phyloP scores from a whole-genome alignment of 768 basidiomycete genomes.

The Collybia sp. region DNA sequence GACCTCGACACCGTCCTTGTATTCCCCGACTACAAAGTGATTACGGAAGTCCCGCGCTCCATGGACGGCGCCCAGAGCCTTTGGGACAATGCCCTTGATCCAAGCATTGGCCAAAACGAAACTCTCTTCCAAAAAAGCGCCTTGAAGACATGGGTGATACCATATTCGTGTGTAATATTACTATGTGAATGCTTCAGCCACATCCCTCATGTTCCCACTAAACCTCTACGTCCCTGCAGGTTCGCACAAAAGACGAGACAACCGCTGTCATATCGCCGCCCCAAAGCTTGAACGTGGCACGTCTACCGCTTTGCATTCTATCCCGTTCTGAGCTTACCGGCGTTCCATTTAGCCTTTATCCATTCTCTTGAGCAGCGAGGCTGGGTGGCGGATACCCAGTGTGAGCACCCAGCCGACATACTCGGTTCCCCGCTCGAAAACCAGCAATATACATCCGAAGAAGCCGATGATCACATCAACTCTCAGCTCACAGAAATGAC shows the following conservation, averaged over 20 bases:
- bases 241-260: slow-evolving; percentile 91
- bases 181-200: slow-evolving; percentile 59
- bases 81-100: slow-evolving; percentile 61
- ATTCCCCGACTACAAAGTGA: slow-evolving; percentile 88
- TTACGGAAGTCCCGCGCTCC: slow-evolving; percentile 66
- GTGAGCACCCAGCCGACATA: slow-evolving; percentile 51
- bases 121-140: slow-evolving; percentile 35
- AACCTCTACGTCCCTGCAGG: slow-evolving; percentile 40
- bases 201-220: slow-evolving; percentile 8
- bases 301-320: slow-evolving; percentile 13
- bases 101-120: slow-evolving; percentile 46
- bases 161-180: slow-evolving; percentile 86
- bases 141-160: slow-evolving; percentile 73
- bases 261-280: slow-evolving; percentile 85
- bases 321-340: slow-evolving; percentile 13
- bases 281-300: slow-evolving; percentile 75
- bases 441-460: slow-evolving; percentile 42
- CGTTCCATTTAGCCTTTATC: slow-evolving; percentile 46
- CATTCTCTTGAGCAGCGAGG: slow-evolving; percentile 59
- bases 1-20: slow-evolving; percentile 77
- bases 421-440: slow-evolving; percentile 60
- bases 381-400: slow-evolving; percentile 73
- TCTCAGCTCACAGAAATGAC: slow-evolving; percentile 49
- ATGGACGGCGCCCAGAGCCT: slow-evolving; percentile 63
- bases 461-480: slow-evolving; percentile 51